Base-by-base conservation (phyloP, 768 basidiomycete species). In the Xanthoconium purpureum region DNA sequence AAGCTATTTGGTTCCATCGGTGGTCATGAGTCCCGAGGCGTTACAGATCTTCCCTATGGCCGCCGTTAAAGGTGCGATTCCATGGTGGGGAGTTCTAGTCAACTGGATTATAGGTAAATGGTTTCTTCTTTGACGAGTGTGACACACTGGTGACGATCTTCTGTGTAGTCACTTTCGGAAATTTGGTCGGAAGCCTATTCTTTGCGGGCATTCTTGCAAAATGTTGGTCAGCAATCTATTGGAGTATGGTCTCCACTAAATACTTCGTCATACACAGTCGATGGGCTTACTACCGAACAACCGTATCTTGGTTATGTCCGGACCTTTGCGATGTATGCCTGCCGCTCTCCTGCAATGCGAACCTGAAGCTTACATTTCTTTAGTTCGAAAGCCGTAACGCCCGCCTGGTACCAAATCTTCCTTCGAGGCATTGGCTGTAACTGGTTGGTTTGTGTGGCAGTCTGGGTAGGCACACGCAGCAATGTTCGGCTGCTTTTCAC, bases 341-440 rank as follows among this genome's bases (percentile, higher is more conserved):
- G 9, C 35, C 44, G 17, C n/a, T 35, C 28, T 35, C 17, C 4
- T 24, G 37, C 10, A 7, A 1, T 18, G 9, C 28, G 52, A 50
- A 28, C 6, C 52, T 29, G 44, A 38, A 49, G 32, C 44, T 66
- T n/a, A 52, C 35, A 24, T 37, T 15, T 46, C 17, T 35, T 17
- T 47, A 88, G 87, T 45, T 67, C 80, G 38, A 89, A 88, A 65
- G 87, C 87, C 1, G 71, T 71, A 1, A 80, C 83, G 12, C 88
- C 88, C 2, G 69, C 77, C 33, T 89, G 87, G 87, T 77, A 88
- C 66, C 82, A 89, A 65, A 84, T 89, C 37, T 84, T 89, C 71
- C 70, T 89, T 18, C 76, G 87, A 15, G 88, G 87, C 0, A 87
- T 89, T 59, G 88, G 80, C 7, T 89, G 88, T 60, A 89, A 89